Evolutionary conservation across 2,329 filamentous ascomycete genomes (phyloP).

Genomic region (Coniochaeta sp.): DNA sequence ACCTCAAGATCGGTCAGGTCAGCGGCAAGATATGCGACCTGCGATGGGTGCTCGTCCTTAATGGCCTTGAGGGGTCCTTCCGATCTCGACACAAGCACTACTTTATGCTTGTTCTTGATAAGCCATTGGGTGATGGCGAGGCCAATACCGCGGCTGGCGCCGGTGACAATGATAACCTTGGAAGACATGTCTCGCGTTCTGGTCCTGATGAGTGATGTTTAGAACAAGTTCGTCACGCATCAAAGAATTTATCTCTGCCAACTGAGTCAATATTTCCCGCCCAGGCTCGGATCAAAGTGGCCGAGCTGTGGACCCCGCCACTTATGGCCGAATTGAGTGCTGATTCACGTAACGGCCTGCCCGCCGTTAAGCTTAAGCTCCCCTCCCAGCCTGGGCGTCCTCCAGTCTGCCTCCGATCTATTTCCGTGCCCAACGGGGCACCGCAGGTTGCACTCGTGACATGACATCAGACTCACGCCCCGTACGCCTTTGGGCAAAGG

Average conservation of each 20-base stretch:
- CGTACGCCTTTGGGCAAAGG: too few species aligned
- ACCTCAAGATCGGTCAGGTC: constrained; percentile 50
- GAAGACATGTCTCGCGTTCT: constrained; percentile 24
- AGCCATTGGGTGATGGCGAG: constrained; percentile 47
- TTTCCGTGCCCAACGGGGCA: too few species aligned
- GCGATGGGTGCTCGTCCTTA: constrained; percentile 41
- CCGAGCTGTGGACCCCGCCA: constrained; percentile 1
- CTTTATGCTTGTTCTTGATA: constrained; percentile 46
- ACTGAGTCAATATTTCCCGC: not conserved
- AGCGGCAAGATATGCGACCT: constrained; percentile 48
- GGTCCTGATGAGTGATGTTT: not conserved
- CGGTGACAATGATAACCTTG: constrained; percentile 65
- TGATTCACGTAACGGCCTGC: not conserved
- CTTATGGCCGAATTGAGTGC: not conserved
- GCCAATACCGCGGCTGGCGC: constrained; percentile 57
- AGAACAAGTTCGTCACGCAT: not conserved
- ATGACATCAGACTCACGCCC: too few species aligned
- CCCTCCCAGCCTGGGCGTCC: too few species aligned
- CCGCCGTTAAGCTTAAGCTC: constrained; percentile 1
- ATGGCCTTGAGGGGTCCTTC: constrained; percentile 40
- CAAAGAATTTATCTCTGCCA: not conserved
- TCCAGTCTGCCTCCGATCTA: too few species aligned
- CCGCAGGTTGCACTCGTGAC: too few species aligned
- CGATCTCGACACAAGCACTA: constrained; percentile 52
- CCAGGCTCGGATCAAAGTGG: not conserved